A percentile compares a stretch with the other conserved stretches of the same genome.
These are phyloP conservation scores for Fusarium guadeloupense DNA, from an alignment of 2,329 filamentous ascomycete genomes.

Conservation along the genomic window DNA sequence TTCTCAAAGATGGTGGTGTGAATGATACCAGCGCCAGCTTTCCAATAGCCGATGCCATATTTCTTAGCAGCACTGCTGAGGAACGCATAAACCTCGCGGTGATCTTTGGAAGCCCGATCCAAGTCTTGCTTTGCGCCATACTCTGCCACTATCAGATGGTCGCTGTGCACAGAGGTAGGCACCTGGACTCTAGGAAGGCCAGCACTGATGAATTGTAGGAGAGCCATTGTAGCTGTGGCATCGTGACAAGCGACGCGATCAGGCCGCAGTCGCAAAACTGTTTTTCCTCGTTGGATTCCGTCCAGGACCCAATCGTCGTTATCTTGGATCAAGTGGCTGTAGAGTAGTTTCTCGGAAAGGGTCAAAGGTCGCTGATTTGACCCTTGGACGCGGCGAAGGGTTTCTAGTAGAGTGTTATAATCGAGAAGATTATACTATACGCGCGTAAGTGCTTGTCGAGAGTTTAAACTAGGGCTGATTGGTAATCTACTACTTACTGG, in stretches of 20 bases:
- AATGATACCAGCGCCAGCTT: slow-evolving; percentile 50
- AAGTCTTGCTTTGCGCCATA: slow-evolving; percentile 16
- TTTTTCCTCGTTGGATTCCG: slow-evolving; percentile 49
- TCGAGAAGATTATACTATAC: slow-evolving; percentile 29
- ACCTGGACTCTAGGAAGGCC: slow-evolving; percentile 50
- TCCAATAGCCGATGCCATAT: slow-evolving; percentile 56
- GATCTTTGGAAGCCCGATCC: background rate
- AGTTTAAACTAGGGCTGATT: no score
- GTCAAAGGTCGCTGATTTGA: slow-evolving; percentile 44
- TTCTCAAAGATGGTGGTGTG: slow-evolving; percentile 54
- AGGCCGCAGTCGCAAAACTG: slow-evolving; percentile 49
- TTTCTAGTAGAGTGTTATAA: slow-evolving; percentile 23
- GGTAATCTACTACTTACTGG: slow-evolving; percentile 17
- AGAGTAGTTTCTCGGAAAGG: slow-evolving; percentile 52
- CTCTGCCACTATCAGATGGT: slow-evolving; percentile 48
- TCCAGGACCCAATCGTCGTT: slow-evolving; percentile 40
- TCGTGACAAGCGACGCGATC: slow-evolving; percentile 55
- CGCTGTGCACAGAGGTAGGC: slow-evolving; percentile 53
- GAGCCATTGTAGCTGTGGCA: slow-evolving; percentile 54
- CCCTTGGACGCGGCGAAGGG: slow-evolving; percentile 24
- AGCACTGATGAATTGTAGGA: slow-evolving; percentile 54
- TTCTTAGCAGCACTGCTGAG: slow-evolving; percentile 53
- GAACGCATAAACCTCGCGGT: slow-evolving; percentile 51
- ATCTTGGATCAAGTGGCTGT: slow-evolving; percentile 48
- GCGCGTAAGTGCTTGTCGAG: background rate